These are phyloP conservation scores for Diaporthe australafricana DNA, from an alignment of 2,329 filamentous ascomycete genomes.

Conservation along the genomic window DNA sequence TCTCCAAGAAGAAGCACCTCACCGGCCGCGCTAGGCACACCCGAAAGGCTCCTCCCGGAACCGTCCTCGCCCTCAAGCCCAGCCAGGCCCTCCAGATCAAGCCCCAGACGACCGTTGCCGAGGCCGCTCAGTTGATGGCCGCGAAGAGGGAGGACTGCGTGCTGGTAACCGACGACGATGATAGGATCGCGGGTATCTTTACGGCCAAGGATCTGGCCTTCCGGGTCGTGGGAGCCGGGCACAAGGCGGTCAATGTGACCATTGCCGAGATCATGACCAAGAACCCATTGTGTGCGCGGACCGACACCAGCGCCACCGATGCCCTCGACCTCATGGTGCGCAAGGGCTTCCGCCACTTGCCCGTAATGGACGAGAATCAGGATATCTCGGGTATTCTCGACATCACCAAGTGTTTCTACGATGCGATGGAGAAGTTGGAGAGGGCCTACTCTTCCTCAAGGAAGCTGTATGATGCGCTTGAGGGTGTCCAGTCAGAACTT, in stretches of 20 bases:
- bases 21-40: slow-evolving; percentile 83
- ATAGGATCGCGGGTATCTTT: slow-evolving; percentile 98
- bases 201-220: slow-evolving; percentile 99
- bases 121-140: slow-evolving; percentile 98
- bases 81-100: slow-evolving; percentile 98
- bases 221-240: slow-evolving; percentile 90
- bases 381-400: slow-evolving; percentile 98
- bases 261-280: slow-evolving; percentile 99
- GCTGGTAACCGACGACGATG: slow-evolving; percentile 96
- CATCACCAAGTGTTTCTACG: slow-evolving; percentile 99
- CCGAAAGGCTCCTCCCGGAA: slow-evolving; percentile 94
- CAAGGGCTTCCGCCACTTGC: slow-evolving; percentile 96
- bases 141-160: slow-evolving; percentile 99
- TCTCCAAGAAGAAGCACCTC: slow-evolving; percentile 95
- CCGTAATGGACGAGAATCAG: slow-evolving; percentile 99
- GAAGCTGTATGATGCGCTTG: slow-evolving; percentile 95
- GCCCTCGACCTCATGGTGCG: slow-evolving; percentile 97
- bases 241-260: slow-evolving; percentile 89
- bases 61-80: slow-evolving; percentile 93
- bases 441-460: slow-evolving; percentile 97
- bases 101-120: slow-evolving; percentile 90
- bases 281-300: slow-evolving; percentile 96
- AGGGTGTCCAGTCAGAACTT: slow-evolving; percentile 97
- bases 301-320: slow-evolving; percentile 97
- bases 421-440: slow-evolving; percentile 99